Evolutionary conservation across 768 basidiomycete genomes (phyloP).

Genomic region (Leccinum pellstonianum): DNA sequence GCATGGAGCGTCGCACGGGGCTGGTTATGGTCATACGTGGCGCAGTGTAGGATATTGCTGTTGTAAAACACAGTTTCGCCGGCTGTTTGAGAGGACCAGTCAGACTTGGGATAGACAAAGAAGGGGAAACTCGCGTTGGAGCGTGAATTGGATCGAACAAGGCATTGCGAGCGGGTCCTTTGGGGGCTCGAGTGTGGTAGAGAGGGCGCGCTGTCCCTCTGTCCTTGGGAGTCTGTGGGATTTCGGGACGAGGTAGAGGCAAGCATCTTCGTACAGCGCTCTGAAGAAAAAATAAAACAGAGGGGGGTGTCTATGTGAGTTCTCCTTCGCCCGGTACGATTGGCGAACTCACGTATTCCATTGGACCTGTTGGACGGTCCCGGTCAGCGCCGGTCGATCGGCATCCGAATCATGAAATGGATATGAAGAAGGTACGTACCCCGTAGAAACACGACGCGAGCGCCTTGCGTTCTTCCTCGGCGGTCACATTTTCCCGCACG

Average conservation of each 20-base stretch:
- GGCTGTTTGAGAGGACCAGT: slow-evolving; percentile 31
- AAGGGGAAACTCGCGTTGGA: slow-evolving; percentile 47
- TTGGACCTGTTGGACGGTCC: slow-evolving; percentile 50
- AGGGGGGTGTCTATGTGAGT: neutral
- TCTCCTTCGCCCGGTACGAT: neutral
- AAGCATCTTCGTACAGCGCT: slow-evolving; percentile 65
- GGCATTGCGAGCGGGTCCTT: slow-evolving; percentile 68
- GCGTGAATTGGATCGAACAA: slow-evolving; percentile 51
- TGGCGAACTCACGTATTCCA: slow-evolving; percentile 68
- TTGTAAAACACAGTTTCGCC: slow-evolving; percentile 82
- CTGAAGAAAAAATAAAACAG: slow-evolving; percentile 31
- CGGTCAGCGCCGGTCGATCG: neutral
- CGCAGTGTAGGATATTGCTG: slow-evolving; percentile 76
- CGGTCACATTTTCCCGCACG: slow-evolving; percentile 53
- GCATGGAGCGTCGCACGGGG: slow-evolving; percentile 70
- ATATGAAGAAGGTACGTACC: slow-evolving; percentile 33
- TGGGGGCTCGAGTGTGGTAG: slow-evolving; percentile 50
- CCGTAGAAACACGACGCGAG: slow-evolving; percentile 64
- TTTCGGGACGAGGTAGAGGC: slow-evolving; percentile 68
- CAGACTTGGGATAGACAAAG: neutral
- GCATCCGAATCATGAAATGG: neutral
- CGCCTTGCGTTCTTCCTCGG: slow-evolving; percentile 58
- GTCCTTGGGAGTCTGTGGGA: slow-evolving; percentile 62
- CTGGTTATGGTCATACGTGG: slow-evolving; percentile 50
- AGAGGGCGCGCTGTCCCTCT: slow-evolving; percentile 54